Base-by-base conservation (phyloP, 352 stramenopile genomes). In the Phytophthora pluvialis region DNA sequence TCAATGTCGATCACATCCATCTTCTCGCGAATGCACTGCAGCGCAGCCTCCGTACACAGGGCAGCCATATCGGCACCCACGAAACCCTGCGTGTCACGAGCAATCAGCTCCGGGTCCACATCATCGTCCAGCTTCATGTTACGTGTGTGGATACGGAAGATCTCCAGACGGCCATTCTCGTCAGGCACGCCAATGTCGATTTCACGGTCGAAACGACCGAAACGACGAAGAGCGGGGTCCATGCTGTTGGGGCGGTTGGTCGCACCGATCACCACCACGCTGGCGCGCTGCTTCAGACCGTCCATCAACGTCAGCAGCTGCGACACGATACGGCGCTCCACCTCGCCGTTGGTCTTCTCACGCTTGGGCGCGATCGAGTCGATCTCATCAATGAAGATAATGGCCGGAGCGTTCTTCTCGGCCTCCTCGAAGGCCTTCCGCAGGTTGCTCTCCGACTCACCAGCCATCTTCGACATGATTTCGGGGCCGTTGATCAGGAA, bases 351-450 rank as follows among this genome's bases (percentile, higher is more conserved):
- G 16, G 97, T 98, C 86, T 99, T 99, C 58, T 99, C 98, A 80
- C 98, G 88, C 82, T 99, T 99, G 1, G 98, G 98, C 8, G 97
- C 97, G 59, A 95, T 93, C 12, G 97, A 99, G 74, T 99, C 98
- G 67, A 99, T 99, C 64, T 99, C 98, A 81, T 99, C 98, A 75
- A 99, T 99, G 71, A 99, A 99, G 66, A 99, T 99, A 75, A 99
- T 99, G n/a, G 97, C 93, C 18, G 98, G 98, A 3, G 97, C 96
- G 76, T 99, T 99, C 88, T 99, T 99, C 81, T 99, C 97, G 0
- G 98, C 97, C 75, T 99, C 96, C 70, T 99, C 96, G 62, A 99
- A 99, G 8, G 97, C 97, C 76, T 99, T 99, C 39, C 97, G 89
- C 52, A 97, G 50, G 76, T 98, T 98, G 56, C 75, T 93, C 67